phyloP scores from a whole-genome alignment of 176 grass and related monocot species.

The Neostapfia colusana region DNA sequence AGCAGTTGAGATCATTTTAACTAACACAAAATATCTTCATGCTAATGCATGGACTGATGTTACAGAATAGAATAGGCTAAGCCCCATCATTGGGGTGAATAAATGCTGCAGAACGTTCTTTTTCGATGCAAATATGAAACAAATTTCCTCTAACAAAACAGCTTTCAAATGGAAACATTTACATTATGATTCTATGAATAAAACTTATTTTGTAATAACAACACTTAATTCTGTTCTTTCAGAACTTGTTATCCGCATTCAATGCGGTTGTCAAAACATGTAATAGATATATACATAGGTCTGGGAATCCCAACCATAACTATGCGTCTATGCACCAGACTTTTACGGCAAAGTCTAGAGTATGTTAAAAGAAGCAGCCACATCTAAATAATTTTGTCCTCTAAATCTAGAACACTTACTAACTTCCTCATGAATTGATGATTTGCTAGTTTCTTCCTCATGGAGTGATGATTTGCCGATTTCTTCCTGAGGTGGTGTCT shows the following conservation, averaged over 20 bases:
- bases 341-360: neutral
- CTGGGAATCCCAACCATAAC: neutral
- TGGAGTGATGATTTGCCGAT: conserved; percentile 29
- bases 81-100: conserved; percentile 3
- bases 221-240: neutral
- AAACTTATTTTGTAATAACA: neutral
- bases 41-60: conserved; percentile 15
- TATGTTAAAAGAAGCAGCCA: conserved; percentile 22
- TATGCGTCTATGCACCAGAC: neutral
- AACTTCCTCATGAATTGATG: conserved; percentile 22
- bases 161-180: neutral
- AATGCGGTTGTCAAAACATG: neutral
- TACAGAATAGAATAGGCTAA: conserved; percentile 1
- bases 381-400: neutral
- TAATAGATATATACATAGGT: neutral
- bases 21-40: conserved; percentile 16
- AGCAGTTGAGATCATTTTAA: conserved; percentile 22
- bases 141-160: conserved; percentile 1
- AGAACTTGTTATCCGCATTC: conserved; percentile 21
- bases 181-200: neutral
- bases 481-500: conserved; percentile 47
- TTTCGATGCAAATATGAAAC: neutral
- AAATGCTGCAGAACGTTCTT: neutral
- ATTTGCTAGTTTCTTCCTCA: conserved; percentile 45
- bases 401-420: conserved; percentile 43